These are phyloP conservation scores for Elsinoe arachidis DNA, from an alignment of 2,329 filamentous ascomycete genomes.

Conservation along the genomic window DNA sequence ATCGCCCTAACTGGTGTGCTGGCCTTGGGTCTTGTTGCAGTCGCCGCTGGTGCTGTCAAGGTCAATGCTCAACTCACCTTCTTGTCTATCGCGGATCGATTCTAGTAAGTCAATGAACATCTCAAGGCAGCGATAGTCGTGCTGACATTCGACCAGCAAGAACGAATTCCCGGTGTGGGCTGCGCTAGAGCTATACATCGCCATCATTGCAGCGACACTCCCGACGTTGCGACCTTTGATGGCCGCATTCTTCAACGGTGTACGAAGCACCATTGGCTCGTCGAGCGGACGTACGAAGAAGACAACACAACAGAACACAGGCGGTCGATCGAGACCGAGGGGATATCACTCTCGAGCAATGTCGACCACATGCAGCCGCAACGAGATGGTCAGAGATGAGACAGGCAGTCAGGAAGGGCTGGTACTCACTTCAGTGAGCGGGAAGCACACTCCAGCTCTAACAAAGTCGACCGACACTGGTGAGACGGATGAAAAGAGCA, in stretches of 20 bases:
- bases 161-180: slow-evolving; percentile 39
- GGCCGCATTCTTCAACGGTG: slow-evolving; percentile 7
- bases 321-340: background rate
- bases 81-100: slow-evolving; percentile 29
- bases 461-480: background rate
- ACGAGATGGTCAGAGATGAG: slow-evolving; percentile 1
- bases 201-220: slow-evolving; percentile 36
- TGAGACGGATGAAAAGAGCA: background rate
- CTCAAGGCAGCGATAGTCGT: background rate
- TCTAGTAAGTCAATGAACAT: slow-evolving; percentile 17
- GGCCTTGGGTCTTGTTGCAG: slow-evolving; percentile 34
- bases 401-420: slow-evolving; percentile 3
- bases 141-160: slow-evolving; percentile 12
- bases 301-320: background rate
- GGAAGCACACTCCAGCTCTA: background rate
- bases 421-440: background rate
- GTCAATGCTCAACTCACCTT: slow-evolving; percentile 31
- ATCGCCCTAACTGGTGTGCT: slow-evolving; percentile 30
- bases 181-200: slow-evolving; percentile 37
- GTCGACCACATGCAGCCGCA: slow-evolving; percentile 3
- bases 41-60: slow-evolving; percentile 36
- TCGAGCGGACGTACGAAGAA: slow-evolving; percentile 2
- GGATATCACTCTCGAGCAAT: slow-evolving; percentile 1
- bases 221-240: slow-evolving; percentile 37
- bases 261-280: background rate